Percentiles rank a stretch among this genome's conserved stretches.
Evolutionary conservation across 306 rosid genomes (phyloP).

Genomic region (Dalbergia cochinchinensis): DNA sequence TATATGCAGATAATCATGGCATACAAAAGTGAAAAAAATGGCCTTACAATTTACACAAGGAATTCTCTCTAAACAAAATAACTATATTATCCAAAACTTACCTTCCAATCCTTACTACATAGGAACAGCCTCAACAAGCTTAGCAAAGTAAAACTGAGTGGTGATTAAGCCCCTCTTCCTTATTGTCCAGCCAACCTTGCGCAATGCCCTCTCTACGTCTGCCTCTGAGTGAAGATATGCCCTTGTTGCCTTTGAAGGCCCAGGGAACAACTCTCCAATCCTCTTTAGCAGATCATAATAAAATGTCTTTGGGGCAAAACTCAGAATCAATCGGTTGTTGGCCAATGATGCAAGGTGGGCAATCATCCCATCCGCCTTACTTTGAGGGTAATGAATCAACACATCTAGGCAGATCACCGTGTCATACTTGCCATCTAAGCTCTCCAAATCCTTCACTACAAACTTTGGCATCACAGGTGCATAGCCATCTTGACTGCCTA

Average conservation of each 20-base stretch:
- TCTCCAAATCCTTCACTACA: conserved; percentile 86
- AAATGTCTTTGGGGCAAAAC: conserved; percentile 94
- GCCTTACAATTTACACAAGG: conserved; percentile 57
- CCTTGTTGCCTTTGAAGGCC: conserved; percentile 96
- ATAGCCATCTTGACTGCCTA: conserved; percentile 46
- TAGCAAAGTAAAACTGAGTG: conserved; percentile 93
- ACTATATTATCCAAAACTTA: conserved; percentile 51
- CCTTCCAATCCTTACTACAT: conserved; percentile 53
- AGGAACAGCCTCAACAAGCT: conserved; percentile 93
- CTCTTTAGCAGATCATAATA: conserved; percentile 84
- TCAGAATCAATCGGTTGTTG: conserved; percentile 74
- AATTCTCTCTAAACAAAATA: conserved; percentile 52
- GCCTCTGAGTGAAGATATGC: conserved; percentile 95
- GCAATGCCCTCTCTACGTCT: conserved; percentile 83
- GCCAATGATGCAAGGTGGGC: conserved; percentile 93
- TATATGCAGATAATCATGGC: conserved; percentile 45
- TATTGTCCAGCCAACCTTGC: conserved; percentile 85
- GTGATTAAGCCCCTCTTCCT: conserved; percentile 79
- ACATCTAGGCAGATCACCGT: conserved; percentile 88
- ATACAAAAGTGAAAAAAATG: conserved; percentile 27
- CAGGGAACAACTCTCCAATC: conserved; percentile 94
- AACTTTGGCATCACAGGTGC: conserved; percentile 68
- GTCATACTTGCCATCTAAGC: conserved; percentile 83
- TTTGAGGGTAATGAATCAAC: conserved; percentile 91
- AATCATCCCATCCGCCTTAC: conserved; percentile 90